These are phyloP conservation scores for Penicillium sp. DNA, from an alignment of 2,329 filamentous ascomycete species.

Conservation along the genomic window DNA sequence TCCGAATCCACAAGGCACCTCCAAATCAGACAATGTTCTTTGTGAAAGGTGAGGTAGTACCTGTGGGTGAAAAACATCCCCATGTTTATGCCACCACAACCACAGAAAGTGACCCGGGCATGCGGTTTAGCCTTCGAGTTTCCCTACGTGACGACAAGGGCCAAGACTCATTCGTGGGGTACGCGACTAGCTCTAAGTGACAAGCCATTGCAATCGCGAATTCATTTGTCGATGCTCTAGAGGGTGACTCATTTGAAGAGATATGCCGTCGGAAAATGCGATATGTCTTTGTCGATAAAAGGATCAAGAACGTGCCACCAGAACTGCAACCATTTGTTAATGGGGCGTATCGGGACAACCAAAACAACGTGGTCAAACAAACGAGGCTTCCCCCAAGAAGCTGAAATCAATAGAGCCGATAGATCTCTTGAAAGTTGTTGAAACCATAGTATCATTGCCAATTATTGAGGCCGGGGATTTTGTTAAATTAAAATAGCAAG, in stretches of 20 bases:
- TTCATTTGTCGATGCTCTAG: slow-evolving; percentile 1
- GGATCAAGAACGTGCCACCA: not conserved
- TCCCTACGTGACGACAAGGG: not conserved
- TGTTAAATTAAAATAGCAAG: too few relatives aligned
- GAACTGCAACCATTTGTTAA: not conserved
- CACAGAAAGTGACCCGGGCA: not conserved
- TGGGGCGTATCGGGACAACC: not conserved
- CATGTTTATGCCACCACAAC: not conserved
- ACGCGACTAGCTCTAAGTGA: not conserved
- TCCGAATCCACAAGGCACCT: slow-evolving; percentile 2
- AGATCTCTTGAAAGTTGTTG: too few relatives aligned
- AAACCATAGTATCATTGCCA: too few relatives aligned
- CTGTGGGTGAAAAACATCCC: not conserved
- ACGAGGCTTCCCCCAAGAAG: too few relatives aligned
- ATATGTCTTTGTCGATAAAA: not conserved
- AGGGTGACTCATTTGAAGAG: not conserved
- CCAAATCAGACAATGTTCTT: slow-evolving; percentile 1
- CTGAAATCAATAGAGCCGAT: too few relatives aligned
- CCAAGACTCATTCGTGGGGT: not conserved
- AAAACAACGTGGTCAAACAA: not conserved
- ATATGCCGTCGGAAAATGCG: not conserved
- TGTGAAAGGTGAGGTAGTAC: not conserved
- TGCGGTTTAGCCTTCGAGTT: not conserved
- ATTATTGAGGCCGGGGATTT: too few relatives aligned
- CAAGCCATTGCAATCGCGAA: slow-evolving; percentile 2